Percentiles rank a stretch among this genome's conserved stretches.
phyloP scores from a whole-genome alignment of 768 basidiomycete species.

The Mycena crocata region DNA sequence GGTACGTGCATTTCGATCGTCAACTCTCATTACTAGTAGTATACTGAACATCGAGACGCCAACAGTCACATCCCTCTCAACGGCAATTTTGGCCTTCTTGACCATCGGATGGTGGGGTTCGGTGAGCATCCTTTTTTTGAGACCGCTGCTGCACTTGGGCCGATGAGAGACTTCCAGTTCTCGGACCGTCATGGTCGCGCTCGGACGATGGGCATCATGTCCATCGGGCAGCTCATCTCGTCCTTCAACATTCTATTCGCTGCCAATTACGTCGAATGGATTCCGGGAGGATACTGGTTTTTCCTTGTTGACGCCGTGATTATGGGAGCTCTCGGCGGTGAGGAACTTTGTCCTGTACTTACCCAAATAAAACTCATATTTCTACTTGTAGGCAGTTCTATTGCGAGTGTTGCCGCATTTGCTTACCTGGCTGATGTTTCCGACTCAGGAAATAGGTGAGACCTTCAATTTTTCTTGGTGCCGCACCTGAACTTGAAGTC shows the following conservation, averaged over 20 bases:
- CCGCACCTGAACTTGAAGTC: neutral
- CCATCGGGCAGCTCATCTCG: conserved; percentile 68
- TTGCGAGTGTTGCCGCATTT: conserved; percentile 63
- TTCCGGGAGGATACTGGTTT: conserved; percentile 89
- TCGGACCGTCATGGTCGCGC: conserved; percentile 85
- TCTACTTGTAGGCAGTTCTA: conserved; percentile 58
- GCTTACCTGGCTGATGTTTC: conserved; percentile 81
- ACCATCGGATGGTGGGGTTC: conserved; percentile 28
- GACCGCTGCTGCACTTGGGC: too few species aligned
- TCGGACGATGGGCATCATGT: conserved; percentile 68
- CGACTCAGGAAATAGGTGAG: conserved; percentile 64
- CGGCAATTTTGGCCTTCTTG: conserved; percentile 10
- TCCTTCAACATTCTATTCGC: conserved; percentile 79
- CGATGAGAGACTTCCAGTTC: conserved; percentile 52
- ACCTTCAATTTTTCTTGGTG: conserved; percentile 1
- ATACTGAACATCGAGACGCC: neutral
- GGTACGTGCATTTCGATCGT: conserved; percentile 61
- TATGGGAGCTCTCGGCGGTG: conserved; percentile 81
- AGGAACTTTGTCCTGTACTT: conserved; percentile 33
- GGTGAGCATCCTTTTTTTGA: neutral
- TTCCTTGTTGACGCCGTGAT: conserved; percentile 72
- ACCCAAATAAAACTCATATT: conserved; percentile 13
- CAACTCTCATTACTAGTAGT: neutral
- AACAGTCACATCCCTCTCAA: conserved; percentile 21
- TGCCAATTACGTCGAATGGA: conserved; percentile 61